Evolutionary conservation across 208 protist species (phyloP).

Genomic region (Trypanosoma cruzi): DNA sequence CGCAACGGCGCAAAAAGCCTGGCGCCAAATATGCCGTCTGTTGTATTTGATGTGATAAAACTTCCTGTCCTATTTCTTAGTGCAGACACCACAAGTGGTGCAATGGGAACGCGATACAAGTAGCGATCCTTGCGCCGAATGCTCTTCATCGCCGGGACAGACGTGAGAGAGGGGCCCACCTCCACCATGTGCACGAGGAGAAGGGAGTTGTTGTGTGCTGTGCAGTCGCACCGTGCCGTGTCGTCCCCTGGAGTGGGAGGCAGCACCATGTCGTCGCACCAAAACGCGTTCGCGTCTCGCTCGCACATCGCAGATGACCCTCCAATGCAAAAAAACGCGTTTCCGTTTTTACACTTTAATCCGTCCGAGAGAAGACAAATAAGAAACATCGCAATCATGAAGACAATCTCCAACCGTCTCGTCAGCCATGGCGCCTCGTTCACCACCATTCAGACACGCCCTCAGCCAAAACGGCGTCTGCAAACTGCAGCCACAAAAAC

Average conservation of each 20-base stretch:
- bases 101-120: background rate
- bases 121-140: background rate
- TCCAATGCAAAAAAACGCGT: conserved; percentile 1
- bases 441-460: conserved; percentile 9
- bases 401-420: conserved; percentile 26
- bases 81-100: conserved; percentile 3
- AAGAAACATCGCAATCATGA: conserved; percentile 34
- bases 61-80: conserved; percentile 6
- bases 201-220: background rate
- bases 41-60: background rate
- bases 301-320: conserved; percentile 9
- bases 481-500: too few species aligned
- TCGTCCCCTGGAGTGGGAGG: background rate
- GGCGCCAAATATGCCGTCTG: background rate
- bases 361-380: conserved; percentile 37
- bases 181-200: conserved; percentile 24
- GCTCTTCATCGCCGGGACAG: background rate
- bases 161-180: background rate
- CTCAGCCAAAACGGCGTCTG: too few species aligned
- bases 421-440: conserved; percentile 47
- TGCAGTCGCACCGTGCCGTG: conserved; percentile 5
- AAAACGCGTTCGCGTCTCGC: background rate
- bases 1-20: conserved; percentile 7
- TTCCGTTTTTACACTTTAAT: conserved; percentile 30
- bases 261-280: conserved; percentile 21